phyloP scores from a whole-genome alignment of 345 rosid species.

The Durio zibethinus region DNA sequence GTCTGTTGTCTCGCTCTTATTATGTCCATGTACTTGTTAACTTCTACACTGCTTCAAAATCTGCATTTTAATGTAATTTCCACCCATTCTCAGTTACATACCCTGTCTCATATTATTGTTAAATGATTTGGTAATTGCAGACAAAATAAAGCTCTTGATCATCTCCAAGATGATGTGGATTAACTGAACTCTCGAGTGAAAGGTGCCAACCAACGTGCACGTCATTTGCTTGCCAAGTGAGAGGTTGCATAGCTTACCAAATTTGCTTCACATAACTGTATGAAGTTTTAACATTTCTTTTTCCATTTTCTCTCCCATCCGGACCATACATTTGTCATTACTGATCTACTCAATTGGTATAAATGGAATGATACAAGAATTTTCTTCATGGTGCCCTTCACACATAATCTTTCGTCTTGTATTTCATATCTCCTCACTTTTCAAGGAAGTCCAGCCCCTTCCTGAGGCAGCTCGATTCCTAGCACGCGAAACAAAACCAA shows the following conservation, averaged over 20 bases:
- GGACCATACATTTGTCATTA: neutral
- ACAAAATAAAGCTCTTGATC: slow-evolving; percentile 88
- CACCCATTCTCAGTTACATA: slow-evolving; percentile 5
- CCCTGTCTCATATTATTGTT: neutral
- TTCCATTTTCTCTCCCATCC: neutral
- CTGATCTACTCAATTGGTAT: neutral
- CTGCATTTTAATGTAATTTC: neutral
- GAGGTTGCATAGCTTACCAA: neutral
- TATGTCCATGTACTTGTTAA: neutral
- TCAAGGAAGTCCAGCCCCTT: slow-evolving; percentile 60
- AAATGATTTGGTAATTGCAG: slow-evolving; percentile 40
- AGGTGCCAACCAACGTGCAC: slow-evolving; percentile 88
- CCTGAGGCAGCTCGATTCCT: slow-evolving; percentile 39
- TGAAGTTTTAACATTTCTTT: neutral
- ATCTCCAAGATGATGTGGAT: slow-evolving; percentile 66
- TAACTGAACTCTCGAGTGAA: slow-evolving; percentile 73
- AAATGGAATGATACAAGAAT: neutral
- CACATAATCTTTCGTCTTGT: too few species aligned
- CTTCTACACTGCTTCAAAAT: neutral
- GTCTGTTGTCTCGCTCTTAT: slow-evolving; percentile 30
- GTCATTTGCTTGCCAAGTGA: slow-evolving; percentile 68
- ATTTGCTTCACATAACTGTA: neutral
- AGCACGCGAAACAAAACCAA: slow-evolving; percentile 55
- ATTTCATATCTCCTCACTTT: slow-evolving; percentile 57
- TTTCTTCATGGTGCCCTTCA: slow-evolving; percentile 39